phyloP scores from a whole-genome alignment of 352 stramenopile species.

The Pythium periplocum region DNA sequence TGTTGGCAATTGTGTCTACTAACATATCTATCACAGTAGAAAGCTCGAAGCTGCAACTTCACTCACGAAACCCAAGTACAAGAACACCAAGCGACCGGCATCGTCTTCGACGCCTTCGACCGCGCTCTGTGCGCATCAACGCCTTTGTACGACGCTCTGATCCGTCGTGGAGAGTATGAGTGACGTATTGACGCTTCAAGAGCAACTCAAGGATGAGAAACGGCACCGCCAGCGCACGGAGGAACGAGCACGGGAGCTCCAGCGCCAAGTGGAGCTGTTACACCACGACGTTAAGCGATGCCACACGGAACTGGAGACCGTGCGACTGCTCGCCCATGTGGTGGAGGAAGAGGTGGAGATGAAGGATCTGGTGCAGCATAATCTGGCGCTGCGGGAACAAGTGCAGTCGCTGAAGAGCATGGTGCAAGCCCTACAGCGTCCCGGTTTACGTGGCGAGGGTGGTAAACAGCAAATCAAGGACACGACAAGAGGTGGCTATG shows the following conservation, averaged over 20 bases:
- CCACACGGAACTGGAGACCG: slow-evolving; percentile 23
- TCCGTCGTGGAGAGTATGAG: slow-evolving; percentile 6
- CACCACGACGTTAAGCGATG: slow-evolving; percentile 21
- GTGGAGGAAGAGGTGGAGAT: slow-evolving; percentile 23
- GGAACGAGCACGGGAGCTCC: slow-evolving; percentile 15
- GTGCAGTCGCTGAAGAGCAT: slow-evolving; percentile 39
- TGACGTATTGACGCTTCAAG: slow-evolving; percentile 4
- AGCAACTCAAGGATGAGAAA: slow-evolving; percentile 13
- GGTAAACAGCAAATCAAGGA: too few relatives aligned
- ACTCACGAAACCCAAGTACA: too few relatives aligned
- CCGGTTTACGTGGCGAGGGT: too few relatives aligned
- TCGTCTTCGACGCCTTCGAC: too few relatives aligned
- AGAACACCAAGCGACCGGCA: too few relatives aligned
- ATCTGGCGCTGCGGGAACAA: slow-evolving; percentile 40
- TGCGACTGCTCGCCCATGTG: slow-evolving; percentile 18
- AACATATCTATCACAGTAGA: too few relatives aligned
- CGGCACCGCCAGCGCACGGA: slow-evolving; percentile 5
- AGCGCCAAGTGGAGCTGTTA: slow-evolving; percentile 26
- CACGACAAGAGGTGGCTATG: too few relatives aligned
- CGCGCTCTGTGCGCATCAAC: too few relatives aligned
- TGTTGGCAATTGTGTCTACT: too few relatives aligned
- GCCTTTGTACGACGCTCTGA: too few relatives aligned
- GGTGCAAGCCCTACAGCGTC: slow-evolving; percentile 9
- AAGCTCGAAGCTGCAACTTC: too few relatives aligned
- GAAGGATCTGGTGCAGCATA: slow-evolving; percentile 38